Conservation (phyloP, 306 rosid species). For the Cicer yamashitae region DNA sequence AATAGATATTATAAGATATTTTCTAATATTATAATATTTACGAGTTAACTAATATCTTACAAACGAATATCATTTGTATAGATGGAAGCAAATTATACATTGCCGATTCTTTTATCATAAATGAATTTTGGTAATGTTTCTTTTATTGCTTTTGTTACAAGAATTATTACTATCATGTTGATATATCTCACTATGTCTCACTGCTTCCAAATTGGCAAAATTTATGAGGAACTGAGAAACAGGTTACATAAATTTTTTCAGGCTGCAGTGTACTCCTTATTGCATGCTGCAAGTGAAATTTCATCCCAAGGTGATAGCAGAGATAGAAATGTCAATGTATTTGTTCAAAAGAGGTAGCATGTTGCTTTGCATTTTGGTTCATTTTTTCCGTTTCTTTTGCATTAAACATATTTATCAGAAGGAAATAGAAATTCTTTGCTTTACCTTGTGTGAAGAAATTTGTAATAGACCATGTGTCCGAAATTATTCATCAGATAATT, state of each 20-base stretch:
- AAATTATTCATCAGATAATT: conserved; percentile 27
- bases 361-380: conserved; percentile 41
- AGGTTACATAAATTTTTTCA: conserved; percentile 54
- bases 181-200: conserved; percentile 23
- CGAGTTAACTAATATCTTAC: not conserved
- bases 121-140: conserved; percentile 33
- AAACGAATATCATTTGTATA: conserved; percentile 33
- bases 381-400: conserved; percentile 32
- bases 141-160: conserved; percentile 38
- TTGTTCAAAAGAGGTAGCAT: conserved; percentile 85
- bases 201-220: conserved; percentile 21
- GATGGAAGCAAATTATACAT: conserved; percentile 30
- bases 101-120: conserved; percentile 32
- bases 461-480: conserved; percentile 7
- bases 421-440: conserved; percentile 35
- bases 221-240: conserved; percentile 44
- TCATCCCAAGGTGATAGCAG: conserved; percentile 73
- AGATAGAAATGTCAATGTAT: conserved; percentile 72
- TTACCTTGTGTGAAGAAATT: conserved; percentile 35
- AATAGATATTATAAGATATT: too few relatives aligned
- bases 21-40: not conserved
- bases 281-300: conserved; percentile 91
- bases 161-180: conserved; percentile 5
- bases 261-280: conserved; percentile 87
- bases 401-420: conserved; percentile 38